A percentile compares a stretch with the other conserved stretches of the same genome.
Conservation (phyloP, 139 green algal species). For the Desmodesmus armatus region DNA sequence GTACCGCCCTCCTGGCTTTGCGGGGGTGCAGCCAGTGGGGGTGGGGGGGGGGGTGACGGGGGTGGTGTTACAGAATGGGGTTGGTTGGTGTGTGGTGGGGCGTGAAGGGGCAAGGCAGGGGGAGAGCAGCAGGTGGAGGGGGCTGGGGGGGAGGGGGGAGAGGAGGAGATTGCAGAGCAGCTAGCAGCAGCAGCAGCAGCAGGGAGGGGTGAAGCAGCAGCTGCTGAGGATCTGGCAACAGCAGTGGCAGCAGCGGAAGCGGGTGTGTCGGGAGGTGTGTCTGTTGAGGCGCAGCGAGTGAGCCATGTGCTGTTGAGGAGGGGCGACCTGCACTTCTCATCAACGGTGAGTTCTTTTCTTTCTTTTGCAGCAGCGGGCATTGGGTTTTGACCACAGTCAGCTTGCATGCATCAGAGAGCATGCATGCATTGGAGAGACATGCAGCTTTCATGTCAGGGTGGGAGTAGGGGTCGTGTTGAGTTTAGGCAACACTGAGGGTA, state of each 20-base stretch:
- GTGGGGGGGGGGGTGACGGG: neutral
- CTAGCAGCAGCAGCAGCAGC: constrained; percentile 8
- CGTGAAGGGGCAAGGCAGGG: neutral
- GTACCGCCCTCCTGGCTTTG: constrained; percentile 44
- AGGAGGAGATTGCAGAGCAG: too few relatives aligned
- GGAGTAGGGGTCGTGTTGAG: too few relatives aligned
- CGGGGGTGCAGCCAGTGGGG: neutral
- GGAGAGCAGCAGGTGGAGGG: neutral
- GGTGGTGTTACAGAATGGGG: too few relatives aligned
- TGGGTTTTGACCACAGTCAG: too few relatives aligned
- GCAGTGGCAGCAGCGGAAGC: neutral
- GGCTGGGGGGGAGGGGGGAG: neutral
- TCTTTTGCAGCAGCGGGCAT: neutral
- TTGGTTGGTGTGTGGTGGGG: too few relatives aligned
- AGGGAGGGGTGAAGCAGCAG: neutral
- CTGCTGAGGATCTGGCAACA: neutral
- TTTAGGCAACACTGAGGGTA: too few relatives aligned
- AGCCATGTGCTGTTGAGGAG: constrained; percentile 56
- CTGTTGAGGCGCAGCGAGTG: constrained; percentile 25
- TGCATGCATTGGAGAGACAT: neutral
- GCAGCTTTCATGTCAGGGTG: too few relatives aligned
- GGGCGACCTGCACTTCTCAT: constrained; percentile 46
- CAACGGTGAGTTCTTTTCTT: constrained; percentile 17
- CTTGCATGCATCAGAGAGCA: too few relatives aligned
- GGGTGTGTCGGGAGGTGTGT: neutral